A percentile compares a stretch with the other conserved stretches of the same genome.
Conservation (phyloP, 768 basidiomycete genomes). For the Cystofilobasidium macerans region DNA sequence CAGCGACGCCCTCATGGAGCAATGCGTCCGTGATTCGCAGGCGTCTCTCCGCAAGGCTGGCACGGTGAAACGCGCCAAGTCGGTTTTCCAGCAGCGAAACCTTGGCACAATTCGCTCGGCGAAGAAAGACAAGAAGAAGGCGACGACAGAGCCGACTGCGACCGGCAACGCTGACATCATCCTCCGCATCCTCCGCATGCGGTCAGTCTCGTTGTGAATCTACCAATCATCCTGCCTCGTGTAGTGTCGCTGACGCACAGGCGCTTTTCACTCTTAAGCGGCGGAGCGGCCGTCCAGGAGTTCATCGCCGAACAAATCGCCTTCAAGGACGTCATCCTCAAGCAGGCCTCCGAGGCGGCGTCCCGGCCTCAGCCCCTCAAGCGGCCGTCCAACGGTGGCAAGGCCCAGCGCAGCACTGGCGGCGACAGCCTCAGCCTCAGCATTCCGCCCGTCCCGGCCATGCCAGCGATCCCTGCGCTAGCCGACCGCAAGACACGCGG, state of each 20-base stretch:
- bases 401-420: background rate
- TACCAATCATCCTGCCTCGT: background rate
- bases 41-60: slow-evolving; percentile 63
- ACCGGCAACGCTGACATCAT: slow-evolving; percentile 71
- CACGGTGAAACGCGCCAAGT: slow-evolving; percentile 77
- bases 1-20: slow-evolving; percentile 35
- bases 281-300: slow-evolving; percentile 18
- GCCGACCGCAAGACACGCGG: background rate
- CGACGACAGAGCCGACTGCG: slow-evolving; percentile 5
- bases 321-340: slow-evolving; percentile 22
- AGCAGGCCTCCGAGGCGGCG: slow-evolving; percentile 12
- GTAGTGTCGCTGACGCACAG: background rate
- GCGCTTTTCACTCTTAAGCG: background rate
- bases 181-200: slow-evolving; percentile 87
- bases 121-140: slow-evolving; percentile 78
- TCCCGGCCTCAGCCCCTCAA: slow-evolving; percentile 16
- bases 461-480: background rate
- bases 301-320: slow-evolving; percentile 26
- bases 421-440: background rate
- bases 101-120: slow-evolving; percentile 89
- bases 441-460: slow-evolving; percentile 15
- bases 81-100: slow-evolving; percentile 82
- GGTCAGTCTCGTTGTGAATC: slow-evolving; percentile 48
- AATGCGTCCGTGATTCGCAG: slow-evolving; percentile 92
- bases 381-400: background rate